Evolutionary conservation across 257 asterid genomes (phyloP).

Genomic region (Lycium barbarum): DNA sequence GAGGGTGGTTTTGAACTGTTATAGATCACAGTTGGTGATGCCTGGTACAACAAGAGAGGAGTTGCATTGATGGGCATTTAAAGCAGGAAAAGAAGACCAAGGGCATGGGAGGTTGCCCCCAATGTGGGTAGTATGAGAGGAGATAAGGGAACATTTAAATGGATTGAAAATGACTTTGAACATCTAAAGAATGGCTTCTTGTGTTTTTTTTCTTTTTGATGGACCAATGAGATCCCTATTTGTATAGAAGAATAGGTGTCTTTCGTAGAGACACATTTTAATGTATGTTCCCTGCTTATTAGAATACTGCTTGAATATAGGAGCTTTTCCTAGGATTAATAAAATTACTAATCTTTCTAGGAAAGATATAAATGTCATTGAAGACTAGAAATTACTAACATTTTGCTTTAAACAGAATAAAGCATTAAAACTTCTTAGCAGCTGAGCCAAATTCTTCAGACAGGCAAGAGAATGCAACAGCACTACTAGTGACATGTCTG

Average conservation of each 20-base stretch:
- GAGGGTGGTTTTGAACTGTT: neutral
- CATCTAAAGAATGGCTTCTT: neutral
- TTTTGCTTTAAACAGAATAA: slow-evolving; percentile 5
- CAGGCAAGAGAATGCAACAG: neutral
- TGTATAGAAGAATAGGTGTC: neutral
- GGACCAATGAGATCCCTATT: neutral
- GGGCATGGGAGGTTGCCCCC: neutral
- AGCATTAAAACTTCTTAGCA: neutral
- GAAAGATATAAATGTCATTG: neutral
- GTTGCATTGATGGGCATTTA: slow-evolving; percentile 7
- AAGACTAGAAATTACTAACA: slow-evolving; percentile 17
- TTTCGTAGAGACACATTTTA: neutral
- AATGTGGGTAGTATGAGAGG: neutral
- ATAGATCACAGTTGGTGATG: neutral
- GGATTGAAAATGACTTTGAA: neutral
- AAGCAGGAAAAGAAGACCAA: neutral
- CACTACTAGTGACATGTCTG: slow-evolving; percentile 11
- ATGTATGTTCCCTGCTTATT: neutral
- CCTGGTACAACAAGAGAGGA: neutral
- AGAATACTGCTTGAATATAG: neutral
- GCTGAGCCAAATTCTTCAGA: slow-evolving; percentile 8
- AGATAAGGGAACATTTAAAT: neutral
- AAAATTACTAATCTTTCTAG: neutral
- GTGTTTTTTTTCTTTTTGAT: neutral
- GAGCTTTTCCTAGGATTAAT: slow-evolving; percentile 8